Evolutionary conservation across 192 early-diverging fungal species (phyloP), one percentile per base, ranked within the genome.

Genomic region (Fimicolochytrium jonesii): DNA sequence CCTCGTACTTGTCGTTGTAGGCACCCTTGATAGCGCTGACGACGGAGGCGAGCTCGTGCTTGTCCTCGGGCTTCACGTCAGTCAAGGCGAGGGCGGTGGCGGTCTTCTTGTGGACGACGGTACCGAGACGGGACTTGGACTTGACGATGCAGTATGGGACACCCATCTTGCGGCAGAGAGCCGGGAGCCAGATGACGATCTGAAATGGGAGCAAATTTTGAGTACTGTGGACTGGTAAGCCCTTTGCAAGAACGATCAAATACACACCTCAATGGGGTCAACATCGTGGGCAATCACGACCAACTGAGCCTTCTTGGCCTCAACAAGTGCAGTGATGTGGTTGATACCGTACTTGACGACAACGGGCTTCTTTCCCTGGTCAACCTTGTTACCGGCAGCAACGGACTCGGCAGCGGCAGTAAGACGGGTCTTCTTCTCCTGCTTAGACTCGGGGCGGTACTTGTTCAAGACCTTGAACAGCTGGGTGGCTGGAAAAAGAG

Each of bases 261-360:
- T 52, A 22, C 30, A 17, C 31, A 61, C 59, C 43, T 99, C 97
- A 77, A 99, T 95, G 64, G 97, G 97, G 83, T 99, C 95, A 72
- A 99, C 94, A 77, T 99, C 95, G 72, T 97, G 86, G 70, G 97
- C 97, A 82, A 99, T 99, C 73, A 99, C 86, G 49, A 99, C 97
- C 58, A 99, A 85, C 78, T 90, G 81, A 72, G 97, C 93, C 88
- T 96, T 95, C 92, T 99, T 99, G 80, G 88, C 86, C 86, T 99
- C 97, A 57, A 99, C 77, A 37, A 99, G 84, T 56, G 90, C 91
- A 70, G 94, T 94, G 72, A 99, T 90, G 84, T 99, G 97, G 87
- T 99, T 99, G 78, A 99, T 93, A 83, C 97, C 97, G 82, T 94
- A 93, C 91, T 99, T 97, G 83, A 99, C 88, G 56, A 91, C 77